These are phyloP conservation scores for Thelonectria rubi DNA, from an alignment of 2,329 filamentous ascomycete genomes.

Conservation along the genomic window DNA sequence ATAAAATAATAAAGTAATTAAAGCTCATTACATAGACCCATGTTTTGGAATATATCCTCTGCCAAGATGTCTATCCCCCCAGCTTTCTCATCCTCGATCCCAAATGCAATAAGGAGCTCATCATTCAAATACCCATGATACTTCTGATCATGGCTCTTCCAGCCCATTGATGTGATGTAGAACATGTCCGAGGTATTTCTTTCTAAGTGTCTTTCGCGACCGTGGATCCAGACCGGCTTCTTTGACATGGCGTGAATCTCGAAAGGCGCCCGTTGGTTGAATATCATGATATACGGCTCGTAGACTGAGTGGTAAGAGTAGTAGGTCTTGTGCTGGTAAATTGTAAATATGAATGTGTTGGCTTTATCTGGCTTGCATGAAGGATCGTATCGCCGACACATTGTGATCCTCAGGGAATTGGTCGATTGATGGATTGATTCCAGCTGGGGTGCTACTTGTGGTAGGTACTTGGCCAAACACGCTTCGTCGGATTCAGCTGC, in stretches of 20 bases:
- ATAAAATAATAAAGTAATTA: too few relatives aligned
- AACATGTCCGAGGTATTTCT: constrained; percentile 60
- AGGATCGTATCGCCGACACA: constrained; percentile 59
- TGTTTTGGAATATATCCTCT: constrained; percentile 56
- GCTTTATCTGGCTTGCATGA: constrained; percentile 51
- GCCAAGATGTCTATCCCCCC: constrained; percentile 62
- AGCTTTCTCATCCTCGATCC: constrained; percentile 60
- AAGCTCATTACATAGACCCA: constrained; percentile 34
- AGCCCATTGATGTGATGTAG: constrained; percentile 66
- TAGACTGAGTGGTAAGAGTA: constrained; percentile 60
- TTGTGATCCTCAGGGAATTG: constrained; percentile 64
- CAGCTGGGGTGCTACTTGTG: constrained; percentile 44
- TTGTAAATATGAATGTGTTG: constrained; percentile 64
- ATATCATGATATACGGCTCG: constrained; percentile 65
- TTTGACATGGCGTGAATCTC: constrained; percentile 58
- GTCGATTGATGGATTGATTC: constrained; percentile 68
- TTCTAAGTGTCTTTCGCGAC: constrained; percentile 49
- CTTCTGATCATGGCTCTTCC: constrained; percentile 56
- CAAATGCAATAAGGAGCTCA: constrained; percentile 63
- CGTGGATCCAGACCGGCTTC: constrained; percentile 65
- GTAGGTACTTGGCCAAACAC: constrained; percentile 59
- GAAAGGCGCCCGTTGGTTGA: constrained; percentile 59
- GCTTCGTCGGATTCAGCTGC: constrained; percentile 50
- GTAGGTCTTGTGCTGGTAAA: constrained; percentile 65
- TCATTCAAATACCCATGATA: constrained; percentile 68